These are phyloP conservation scores for Scedosporium minutisporum DNA, from an alignment of 2,329 filamentous ascomycete genomes.

Conservation along the genomic window DNA sequence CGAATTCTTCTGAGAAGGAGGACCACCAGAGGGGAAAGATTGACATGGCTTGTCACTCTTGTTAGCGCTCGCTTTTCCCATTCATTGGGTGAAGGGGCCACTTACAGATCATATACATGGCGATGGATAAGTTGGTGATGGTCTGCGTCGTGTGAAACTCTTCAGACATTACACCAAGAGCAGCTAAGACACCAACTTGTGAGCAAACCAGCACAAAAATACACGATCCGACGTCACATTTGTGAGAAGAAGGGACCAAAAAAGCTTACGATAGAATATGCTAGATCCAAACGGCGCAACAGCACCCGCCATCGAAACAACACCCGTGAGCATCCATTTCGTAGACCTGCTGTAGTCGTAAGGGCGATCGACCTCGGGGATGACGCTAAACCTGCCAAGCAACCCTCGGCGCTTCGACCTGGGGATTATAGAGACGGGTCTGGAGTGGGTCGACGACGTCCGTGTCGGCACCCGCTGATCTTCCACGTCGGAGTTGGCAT, in stretches of 20 bases:
- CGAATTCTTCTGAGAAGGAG: slow-evolving; percentile 64
- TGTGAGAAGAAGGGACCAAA: background rate
- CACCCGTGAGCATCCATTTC: slow-evolving; percentile 78
- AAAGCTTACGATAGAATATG: slow-evolving; percentile 66
- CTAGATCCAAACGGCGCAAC: slow-evolving; percentile 75
- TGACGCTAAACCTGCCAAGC: slow-evolving; percentile 57
- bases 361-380: slow-evolving; percentile 72
- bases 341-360: slow-evolving; percentile 61
- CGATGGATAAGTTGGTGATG: slow-evolving; percentile 64
- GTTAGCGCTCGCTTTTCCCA: background rate
- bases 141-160: slow-evolving; percentile 55
- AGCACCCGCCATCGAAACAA: slow-evolving; percentile 67
- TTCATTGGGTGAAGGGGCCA: background rate
- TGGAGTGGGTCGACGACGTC: slow-evolving; percentile 2
- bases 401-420: slow-evolving; percentile 55
- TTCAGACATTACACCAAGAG: slow-evolving; percentile 51
- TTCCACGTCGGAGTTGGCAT: background rate
- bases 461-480: background rate
- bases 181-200: slow-evolving; percentile 37
- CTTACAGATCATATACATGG: slow-evolving; percentile 61
- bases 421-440: slow-evolving; percentile 25
- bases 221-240: background rate
- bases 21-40: slow-evolving; percentile 86
- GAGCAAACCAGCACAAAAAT: background rate
- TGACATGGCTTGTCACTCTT: slow-evolving; percentile 45